These are phyloP conservation scores for Medicago lupulina DNA, from an alignment of 306 rosid species.

Conservation along the genomic window DNA sequence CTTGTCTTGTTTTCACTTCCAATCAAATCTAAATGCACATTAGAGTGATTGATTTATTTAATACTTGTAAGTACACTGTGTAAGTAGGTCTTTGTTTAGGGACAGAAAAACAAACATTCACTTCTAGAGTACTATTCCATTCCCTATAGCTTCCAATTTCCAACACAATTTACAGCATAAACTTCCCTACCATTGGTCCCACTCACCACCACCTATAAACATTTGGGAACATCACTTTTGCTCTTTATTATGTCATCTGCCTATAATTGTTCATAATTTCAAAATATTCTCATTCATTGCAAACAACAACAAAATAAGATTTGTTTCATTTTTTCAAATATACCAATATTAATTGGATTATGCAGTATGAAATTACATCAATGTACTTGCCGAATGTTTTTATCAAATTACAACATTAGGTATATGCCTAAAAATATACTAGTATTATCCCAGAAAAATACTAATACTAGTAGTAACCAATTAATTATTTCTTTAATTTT, in stretches of 20 bases:
- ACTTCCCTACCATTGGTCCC: conserved; percentile 45
- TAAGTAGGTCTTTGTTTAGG: conserved; percentile 15
- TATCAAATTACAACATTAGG: no score
- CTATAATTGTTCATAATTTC: conserved; percentile 40
- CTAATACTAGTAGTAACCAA: not conserved
- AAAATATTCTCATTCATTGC: conserved; percentile 45
- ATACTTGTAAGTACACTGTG: not conserved
- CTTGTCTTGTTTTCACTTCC: conserved; percentile 30
- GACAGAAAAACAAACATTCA: conserved; percentile 31
- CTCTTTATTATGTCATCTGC: conserved; percentile 33
- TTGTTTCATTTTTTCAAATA: not conserved
- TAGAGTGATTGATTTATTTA: not conserved
- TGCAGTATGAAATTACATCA: not conserved
- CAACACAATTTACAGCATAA: conserved; percentile 43
- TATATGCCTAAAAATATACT: not conserved
- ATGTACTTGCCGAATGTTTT: not conserved
- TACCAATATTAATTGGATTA: not conserved
- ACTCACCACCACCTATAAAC: conserved; percentile 33
- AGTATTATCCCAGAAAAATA: not conserved
- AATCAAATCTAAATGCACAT: conserved; percentile 36
- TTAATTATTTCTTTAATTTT: not conserved
- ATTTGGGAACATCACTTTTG: conserved; percentile 32
- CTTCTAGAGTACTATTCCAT: not conserved
- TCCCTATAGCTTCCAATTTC: conserved; percentile 46
- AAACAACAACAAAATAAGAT: not conserved